A percentile compares a stretch with the other conserved stretches of the same genome.
These are phyloP conservation scores for Aspergillus costaricaensis DNA, from an alignment of 2,329 filamentous ascomycete species.

Conservation along the genomic window DNA sequence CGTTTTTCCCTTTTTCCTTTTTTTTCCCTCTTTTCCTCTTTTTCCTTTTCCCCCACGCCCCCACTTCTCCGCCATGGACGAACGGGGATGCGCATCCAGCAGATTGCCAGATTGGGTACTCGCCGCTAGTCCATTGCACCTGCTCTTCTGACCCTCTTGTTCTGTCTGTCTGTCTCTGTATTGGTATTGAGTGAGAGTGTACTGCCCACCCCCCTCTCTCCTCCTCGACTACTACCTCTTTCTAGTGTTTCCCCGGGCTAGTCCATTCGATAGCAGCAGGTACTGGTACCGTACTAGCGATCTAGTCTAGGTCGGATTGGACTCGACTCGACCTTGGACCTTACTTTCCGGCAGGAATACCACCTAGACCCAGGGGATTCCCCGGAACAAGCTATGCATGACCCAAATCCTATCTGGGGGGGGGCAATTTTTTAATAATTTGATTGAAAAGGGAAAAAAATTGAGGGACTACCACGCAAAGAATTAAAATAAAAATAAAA, in stretches of 20 bases:
- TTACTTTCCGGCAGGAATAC: neutral
- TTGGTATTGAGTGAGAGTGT: neutral
- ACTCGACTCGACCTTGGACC: neutral
- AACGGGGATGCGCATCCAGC: slow-evolving; percentile 14
- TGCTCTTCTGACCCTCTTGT: neutral
- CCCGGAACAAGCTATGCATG: slow-evolving; percentile 10
- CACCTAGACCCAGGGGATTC: slow-evolving; percentile 8
- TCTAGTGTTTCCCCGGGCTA: neutral
- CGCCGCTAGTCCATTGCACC: slow-evolving; percentile 7
- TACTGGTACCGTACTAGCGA: neutral
- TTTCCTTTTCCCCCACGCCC: slow-evolving; percentile 26
- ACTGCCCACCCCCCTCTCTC: neutral
- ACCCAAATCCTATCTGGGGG: slow-evolving; percentile 1
- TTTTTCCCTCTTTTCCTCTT: neutral
- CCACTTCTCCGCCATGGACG: slow-evolving; percentile 31
- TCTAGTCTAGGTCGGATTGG: neutral
- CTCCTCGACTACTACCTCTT: no score
- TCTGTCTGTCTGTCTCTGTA: neutral
- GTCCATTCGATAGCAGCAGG: neutral
- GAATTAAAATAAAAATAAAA: neutral
- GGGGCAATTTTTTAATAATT: neutral
- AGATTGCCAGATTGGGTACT: slow-evolving; percentile 4
- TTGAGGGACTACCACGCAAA: neutral
- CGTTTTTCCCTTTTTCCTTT: neutral
- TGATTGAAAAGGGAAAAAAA: neutral